Base-by-base conservation (phyloP, 75 land plant species). In the Cryptomeria japonica region DNA sequence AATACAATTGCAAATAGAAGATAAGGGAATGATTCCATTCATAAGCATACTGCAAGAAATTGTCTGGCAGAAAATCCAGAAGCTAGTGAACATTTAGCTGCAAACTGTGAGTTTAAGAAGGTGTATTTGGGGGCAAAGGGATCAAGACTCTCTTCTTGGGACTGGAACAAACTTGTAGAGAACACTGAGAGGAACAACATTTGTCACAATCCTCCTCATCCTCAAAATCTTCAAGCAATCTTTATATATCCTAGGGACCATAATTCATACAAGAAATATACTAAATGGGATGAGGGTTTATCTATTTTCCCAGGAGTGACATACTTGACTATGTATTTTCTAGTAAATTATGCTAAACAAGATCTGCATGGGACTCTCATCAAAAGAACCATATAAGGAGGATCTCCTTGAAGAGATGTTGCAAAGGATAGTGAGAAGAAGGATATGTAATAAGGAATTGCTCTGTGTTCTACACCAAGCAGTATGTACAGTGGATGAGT, bases 11-110 rank as follows among this genome's bases (percentile, higher is more conserved):
- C 93, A 92, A 84, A 93, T 96, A 85, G 86, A 91, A 82, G 99
- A 93, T 41, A 92, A 93, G 92, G 97, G 97, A 19, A 91, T 95
- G 19, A 93, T 96, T 31, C 96, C 97, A 34, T 91, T 94, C 46
- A 78, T 92, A 49, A 90, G 93, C 88, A 91, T 92, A 37, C 49
- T 94, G 87, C 88, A 88, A 41, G 93, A 92, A 36, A 85, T 92
- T 80, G 25, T 87, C 72, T 88, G 90, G 0, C 58, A 68, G 68
- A 76, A 86, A 11, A 32, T 64, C 0, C 70, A 88, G 15, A 75
- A 75, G 68, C 38, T 53, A 18, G 25, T 56, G 86, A 22, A 19
- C 12, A 14, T 32, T 36, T 15, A 16, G 51, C 87, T 56, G 84
- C 88, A 28, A n/a, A 87, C 25, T 55, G n/a, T 84, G 93, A 90